Conservation (phyloP, 768 basidiomycete species). For the Gloeostereum incarnatum region DNA sequence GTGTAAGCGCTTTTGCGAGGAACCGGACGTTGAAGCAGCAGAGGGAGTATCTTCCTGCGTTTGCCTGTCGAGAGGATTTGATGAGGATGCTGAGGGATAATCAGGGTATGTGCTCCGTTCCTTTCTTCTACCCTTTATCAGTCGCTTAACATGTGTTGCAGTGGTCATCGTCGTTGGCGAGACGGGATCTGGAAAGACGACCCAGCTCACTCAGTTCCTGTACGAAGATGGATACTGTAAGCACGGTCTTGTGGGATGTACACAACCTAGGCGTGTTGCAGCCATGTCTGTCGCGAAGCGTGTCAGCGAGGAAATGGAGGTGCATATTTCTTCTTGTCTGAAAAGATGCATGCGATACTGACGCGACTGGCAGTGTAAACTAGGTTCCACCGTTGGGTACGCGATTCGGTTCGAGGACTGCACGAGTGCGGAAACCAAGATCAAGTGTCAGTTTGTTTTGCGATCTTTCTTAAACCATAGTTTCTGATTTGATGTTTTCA, state of each 20-base stretch:
- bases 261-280: constrained; percentile 96
- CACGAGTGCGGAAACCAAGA: constrained; percentile 87
- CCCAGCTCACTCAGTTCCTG: constrained; percentile 89
- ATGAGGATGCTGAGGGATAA: constrained; percentile 86
- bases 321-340: constrained; percentile 20
- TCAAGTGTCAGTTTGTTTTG: constrained; percentile 69
- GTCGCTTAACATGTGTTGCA: constrained; percentile 18
- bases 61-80: constrained; percentile 92
- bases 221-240: constrained; percentile 95
- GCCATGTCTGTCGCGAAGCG: constrained; percentile 99
- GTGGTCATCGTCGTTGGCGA: constrained; percentile 97
- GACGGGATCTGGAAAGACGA: constrained; percentile 99
- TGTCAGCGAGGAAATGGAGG: constrained; percentile 99
- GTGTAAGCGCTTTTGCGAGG: constrained; percentile 75
- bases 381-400: constrained; percentile 89
- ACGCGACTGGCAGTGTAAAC: constrained; percentile 52
- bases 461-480: not conserved
- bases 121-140: not conserved
- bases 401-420: constrained; percentile 99
- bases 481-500: constrained; percentile 1
- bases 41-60: constrained; percentile 93
- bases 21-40: constrained; percentile 87
- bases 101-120: constrained; percentile 54
- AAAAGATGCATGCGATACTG: constrained; percentile 1
- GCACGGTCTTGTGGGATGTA: constrained; percentile 90